Base-by-base conservation (phyloP, 179 eudicot species). In the Sideroxylon spinosum region DNA sequence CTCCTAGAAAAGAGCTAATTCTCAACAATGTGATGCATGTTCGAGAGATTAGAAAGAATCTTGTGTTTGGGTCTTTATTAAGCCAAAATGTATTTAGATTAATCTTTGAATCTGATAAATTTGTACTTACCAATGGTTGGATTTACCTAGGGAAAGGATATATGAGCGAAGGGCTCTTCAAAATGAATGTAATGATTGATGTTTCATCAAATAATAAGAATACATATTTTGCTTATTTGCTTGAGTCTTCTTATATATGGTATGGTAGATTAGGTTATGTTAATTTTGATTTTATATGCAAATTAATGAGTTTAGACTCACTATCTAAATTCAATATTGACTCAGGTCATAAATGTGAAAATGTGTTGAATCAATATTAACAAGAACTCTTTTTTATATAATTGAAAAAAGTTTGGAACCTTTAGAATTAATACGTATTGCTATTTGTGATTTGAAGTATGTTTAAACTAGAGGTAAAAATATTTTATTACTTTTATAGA, bases 11-110 rank as follows among this genome's bases (percentile, higher is more conserved):
- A 9, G 60, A 49, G 26, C 4, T 71, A 23, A 71, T 1, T n/a
- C 75, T 71, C 29, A 71, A 71, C 60, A 71, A 71, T 71, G 75
- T 71, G 22, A 11, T 70, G 23, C 37, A 71, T 71, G 75, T 71
- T 22, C 62, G 1, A 46, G 62, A 71, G 9, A 53, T 71, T 28
- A 16, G 75, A 50, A n/a, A 25, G 55, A 71, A 71, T 50, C n/a
- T 71, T n/a, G 11, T 71, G 9, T 71, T 4, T 10, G 37, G 60
- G 7, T 25, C 62, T 11, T 9, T 71, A 14, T 50, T 71, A 23
- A 50, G 60, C 26, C 9, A 53, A 7, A 13, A 71, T 17, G 37
- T 61, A 23, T 71, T 71, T 49, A 49, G 28, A 49, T 2, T 71
- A 26, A 11, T 50, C 3, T 19, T 49, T 50, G 60, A 71, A 26